These are phyloP conservation scores for Cladosporium austrohemisphaericum DNA, from an alignment of 2,329 filamentous ascomycete genomes.

Conservation along the genomic window DNA sequence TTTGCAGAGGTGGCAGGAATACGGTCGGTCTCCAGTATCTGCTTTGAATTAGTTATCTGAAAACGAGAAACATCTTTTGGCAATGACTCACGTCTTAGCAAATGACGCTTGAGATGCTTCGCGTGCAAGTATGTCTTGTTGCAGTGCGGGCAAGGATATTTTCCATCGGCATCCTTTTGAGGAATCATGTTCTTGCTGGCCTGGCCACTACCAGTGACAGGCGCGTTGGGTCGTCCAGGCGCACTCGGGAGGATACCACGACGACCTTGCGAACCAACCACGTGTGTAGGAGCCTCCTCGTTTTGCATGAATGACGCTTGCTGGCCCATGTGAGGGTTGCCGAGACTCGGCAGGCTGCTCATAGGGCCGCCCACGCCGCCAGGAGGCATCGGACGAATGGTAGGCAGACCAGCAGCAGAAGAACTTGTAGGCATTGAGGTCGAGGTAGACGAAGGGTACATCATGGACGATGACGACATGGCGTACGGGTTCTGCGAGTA, in stretches of 20 bases:
- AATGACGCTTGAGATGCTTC: conserved; percentile 95
- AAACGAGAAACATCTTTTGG: neutral
- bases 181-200: conserved; percentile 75
- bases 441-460: conserved; percentile 32
- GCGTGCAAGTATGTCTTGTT: conserved; percentile 97
- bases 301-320: conserved; percentile 35
- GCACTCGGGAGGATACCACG: conserved; percentile 89
- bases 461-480: conserved; percentile 28
- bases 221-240: conserved; percentile 76
- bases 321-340: conserved; percentile 28
- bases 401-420: conserved; percentile 32
- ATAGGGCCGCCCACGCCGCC: conserved; percentile 37
- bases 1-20: conserved; percentile 96
- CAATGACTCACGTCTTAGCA: conserved; percentile 79
- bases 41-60: conserved; percentile 34
- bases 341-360: conserved; percentile 35
- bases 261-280: conserved; percentile 90
- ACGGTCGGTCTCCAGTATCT: conserved; percentile 97
- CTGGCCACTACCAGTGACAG: conserved; percentile 59
- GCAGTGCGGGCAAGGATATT: conserved; percentile 96
- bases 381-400: conserved; percentile 39
- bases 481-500: conserved; percentile 27
- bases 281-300: conserved; percentile 67
- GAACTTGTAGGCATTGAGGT: conserved; percentile 27
- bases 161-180: conserved; percentile 93